phyloP scores from a whole-genome alignment of 345 rosid genomes.

The Laguncularia racemosa region DNA sequence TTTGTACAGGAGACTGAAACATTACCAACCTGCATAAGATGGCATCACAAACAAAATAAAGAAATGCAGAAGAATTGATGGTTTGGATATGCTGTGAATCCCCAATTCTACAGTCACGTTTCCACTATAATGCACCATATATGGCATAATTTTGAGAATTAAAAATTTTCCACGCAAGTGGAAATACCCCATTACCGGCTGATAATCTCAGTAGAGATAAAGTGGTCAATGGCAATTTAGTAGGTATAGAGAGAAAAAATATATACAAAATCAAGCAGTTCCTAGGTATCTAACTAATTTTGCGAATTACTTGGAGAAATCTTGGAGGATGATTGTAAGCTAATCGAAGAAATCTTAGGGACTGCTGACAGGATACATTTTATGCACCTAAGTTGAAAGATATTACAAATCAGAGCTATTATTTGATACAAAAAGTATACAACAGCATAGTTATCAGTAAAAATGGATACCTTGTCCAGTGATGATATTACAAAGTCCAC shows the following conservation, averaged over 20 bases:
- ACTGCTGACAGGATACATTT: background rate
- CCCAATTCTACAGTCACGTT: background rate
- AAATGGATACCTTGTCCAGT: constrained; percentile 59
- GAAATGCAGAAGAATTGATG: background rate
- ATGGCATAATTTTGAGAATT: no score
- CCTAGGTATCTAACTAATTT: no score
- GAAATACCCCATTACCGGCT: no score
- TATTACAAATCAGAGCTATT: background rate
- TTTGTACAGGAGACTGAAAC: constrained; percentile 70
- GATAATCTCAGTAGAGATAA: no score
- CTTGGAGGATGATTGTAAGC: background rate
- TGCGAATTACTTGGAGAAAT: no score
- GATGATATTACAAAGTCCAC: constrained; percentile 65
- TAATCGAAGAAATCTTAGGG: background rate
- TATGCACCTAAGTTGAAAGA: background rate
- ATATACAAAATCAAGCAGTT: no score
- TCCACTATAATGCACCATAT: no score
- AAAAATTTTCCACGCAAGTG: no score
- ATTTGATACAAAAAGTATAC: background rate
- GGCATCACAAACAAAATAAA: constrained; percentile 5
- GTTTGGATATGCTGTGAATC: background rate
- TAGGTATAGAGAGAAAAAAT: no score
- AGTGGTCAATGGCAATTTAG: no score
- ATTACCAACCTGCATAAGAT: constrained; percentile 60
- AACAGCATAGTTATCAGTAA: background rate